Conservation (phyloP, 1,284 basidiomycete species). For the Cutaneotrichosporon dermatis region DNA sequence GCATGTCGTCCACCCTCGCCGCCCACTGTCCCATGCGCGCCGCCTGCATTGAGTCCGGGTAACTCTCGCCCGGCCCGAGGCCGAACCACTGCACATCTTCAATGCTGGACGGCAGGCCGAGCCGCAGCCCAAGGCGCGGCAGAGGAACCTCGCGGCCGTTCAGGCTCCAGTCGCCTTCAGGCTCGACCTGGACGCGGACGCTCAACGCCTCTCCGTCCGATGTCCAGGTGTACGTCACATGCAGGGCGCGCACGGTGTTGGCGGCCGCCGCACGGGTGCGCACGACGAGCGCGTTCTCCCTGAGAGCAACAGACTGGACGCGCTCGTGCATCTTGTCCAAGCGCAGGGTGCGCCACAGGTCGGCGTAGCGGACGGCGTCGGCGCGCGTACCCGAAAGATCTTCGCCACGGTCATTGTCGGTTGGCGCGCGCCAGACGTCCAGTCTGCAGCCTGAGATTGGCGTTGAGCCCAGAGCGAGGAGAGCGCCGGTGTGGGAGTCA, state of each 20-base stretch:
- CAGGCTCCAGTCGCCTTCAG: slow-evolving; percentile 1
- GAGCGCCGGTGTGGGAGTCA: slow-evolving; percentile 2
- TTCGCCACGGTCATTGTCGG: slow-evolving; percentile 20
- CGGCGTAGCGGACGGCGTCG: not conserved
- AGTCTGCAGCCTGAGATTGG: not conserved
- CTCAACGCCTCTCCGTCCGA: slow-evolving; percentile 2
- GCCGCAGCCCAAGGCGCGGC: slow-evolving; percentile 19
- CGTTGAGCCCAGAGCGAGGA: slow-evolving; percentile 9
- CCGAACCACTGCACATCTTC: slow-evolving; percentile 18
- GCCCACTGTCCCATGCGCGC: slow-evolving; percentile 7
- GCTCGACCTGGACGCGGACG: slow-evolving; percentile 10
- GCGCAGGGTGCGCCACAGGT: slow-evolving; percentile 9
- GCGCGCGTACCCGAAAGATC: too few species aligned
- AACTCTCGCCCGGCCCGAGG: slow-evolving; percentile 19
- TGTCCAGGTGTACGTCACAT: slow-evolving; percentile 17
- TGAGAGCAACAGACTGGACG: slow-evolving; percentile 8
- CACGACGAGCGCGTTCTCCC: slow-evolving; percentile 10
- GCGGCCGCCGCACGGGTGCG: slow-evolving; percentile 15
- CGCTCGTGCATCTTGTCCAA: slow-evolving; percentile 20
- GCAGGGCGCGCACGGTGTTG: slow-evolving; percentile 15
- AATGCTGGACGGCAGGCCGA: slow-evolving; percentile 10
- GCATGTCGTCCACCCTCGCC: slow-evolving; percentile 18
- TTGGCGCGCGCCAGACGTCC: slow-evolving; percentile 26
- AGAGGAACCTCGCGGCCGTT: slow-evolving; percentile 17
- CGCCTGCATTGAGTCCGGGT: slow-evolving; percentile 13